A percentile compares a stretch with the other conserved stretches of the same genome.
phyloP scores from a whole-genome alignment of 1,284 basidiomycete genomes.

The Ceratobasidium sp. region DNA sequence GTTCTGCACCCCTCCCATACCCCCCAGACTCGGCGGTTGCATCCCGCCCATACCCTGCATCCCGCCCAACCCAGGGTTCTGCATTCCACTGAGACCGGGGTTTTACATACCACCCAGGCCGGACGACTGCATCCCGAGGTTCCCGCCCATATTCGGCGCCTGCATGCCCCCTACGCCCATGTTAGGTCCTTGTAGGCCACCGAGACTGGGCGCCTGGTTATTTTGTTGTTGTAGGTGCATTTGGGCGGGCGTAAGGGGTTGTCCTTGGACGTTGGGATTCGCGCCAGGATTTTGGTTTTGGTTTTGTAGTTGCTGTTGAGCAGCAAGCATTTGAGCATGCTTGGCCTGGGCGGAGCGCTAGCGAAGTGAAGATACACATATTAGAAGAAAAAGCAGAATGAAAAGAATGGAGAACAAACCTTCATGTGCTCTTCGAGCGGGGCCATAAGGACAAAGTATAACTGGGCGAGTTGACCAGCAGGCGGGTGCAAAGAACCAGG shows the following conservation, averaged over 20 bases:
- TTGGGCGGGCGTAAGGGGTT: slow-evolving; percentile 21
- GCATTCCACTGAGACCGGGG: slow-evolving; percentile 22
- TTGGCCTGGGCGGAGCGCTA: slow-evolving; percentile 39
- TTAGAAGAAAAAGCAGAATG: not conserved
- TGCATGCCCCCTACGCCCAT: no score
- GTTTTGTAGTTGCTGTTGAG: slow-evolving; percentile 30
- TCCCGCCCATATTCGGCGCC: not conserved
- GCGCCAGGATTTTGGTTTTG: slow-evolving; percentile 16
- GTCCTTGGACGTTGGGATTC: not conserved
- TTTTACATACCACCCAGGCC: slow-evolving; percentile 15
- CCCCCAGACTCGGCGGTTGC: no score
- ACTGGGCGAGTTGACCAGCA: slow-evolving; percentile 33
- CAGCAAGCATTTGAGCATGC: slow-evolving; percentile 26
- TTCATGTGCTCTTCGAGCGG: slow-evolving; percentile 43
- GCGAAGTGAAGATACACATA: not conserved
- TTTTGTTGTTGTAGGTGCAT: slow-evolving; percentile 35
- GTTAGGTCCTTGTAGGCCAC: no score
- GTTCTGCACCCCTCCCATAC: no score
- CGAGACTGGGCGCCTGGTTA: not conserved
- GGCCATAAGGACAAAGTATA: slow-evolving; percentile 18
- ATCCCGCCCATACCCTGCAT: no score
- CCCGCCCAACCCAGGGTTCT: slow-evolving; percentile 1
- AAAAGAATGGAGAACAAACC: slow-evolving; percentile 10
- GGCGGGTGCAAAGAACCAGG: slow-evolving; percentile 26
- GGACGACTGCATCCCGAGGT: slow-evolving; percentile 10